phyloP scores from a whole-genome alignment of 768 basidiomycete genomes.

The Pleurotus giganteus region DNA sequence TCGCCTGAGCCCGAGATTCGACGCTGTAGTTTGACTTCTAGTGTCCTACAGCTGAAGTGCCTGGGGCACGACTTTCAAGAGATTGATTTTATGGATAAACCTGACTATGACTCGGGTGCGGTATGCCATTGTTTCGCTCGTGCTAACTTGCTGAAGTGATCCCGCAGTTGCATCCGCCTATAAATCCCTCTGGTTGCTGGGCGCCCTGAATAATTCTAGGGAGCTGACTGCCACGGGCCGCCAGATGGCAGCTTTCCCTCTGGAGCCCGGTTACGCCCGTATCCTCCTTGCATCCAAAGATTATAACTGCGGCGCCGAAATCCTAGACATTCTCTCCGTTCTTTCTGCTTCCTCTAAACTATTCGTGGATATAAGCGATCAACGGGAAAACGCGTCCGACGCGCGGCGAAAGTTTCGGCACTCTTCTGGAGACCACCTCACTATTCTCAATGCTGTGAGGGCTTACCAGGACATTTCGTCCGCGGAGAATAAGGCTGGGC shows the following conservation, averaged over 20 bases:
- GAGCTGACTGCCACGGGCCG: conserved; percentile 71
- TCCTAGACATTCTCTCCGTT: conserved; percentile 83
- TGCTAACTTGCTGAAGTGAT: neutral
- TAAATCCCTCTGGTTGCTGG: conserved; percentile 74
- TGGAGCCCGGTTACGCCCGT: conserved; percentile 83
- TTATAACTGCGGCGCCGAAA: conserved; percentile 70
- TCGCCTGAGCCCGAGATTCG: conserved; percentile 88
- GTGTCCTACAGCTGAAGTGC: conserved; percentile 83
- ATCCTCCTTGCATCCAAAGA: conserved; percentile 76
- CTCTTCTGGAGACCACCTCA: conserved; percentile 87
- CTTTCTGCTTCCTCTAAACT: conserved; percentile 79
- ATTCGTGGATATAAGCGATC: conserved; percentile 74
- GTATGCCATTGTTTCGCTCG: conserved; percentile 9
- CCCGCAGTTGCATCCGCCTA: conserved; percentile 59
- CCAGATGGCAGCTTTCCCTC: conserved; percentile 86
- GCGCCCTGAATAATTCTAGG: conserved; percentile 69
- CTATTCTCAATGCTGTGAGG: conserved; percentile 79
- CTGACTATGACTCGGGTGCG: conserved; percentile 73
- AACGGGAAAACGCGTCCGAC: conserved; percentile 69
- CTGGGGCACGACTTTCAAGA: conserved; percentile 77
- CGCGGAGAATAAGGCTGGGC: conserved; percentile 42
- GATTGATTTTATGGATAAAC: conserved; percentile 87
- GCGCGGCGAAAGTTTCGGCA: conserved; percentile 80
- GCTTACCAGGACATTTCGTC: conserved; percentile 72
- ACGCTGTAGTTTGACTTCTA: conserved; percentile 80